phyloP scores from a whole-genome alignment of 106 monocot species.

The Allium fistulosum region DNA sequence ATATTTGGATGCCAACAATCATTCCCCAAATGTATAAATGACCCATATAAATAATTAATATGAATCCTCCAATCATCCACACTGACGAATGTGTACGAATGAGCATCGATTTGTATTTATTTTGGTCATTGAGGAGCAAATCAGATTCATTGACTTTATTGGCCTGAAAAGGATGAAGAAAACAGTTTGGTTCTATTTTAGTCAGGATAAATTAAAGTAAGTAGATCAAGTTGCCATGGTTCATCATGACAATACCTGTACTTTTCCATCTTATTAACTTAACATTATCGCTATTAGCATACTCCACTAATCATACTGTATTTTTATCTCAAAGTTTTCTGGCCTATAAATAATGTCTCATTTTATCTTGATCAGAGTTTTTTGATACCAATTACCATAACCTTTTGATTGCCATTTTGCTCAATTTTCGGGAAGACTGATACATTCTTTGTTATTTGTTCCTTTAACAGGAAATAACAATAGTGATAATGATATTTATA shows the following conservation, averaged over 20 bases:
- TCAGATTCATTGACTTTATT: conserved; percentile 39
- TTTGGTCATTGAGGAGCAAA: conserved; percentile 74
- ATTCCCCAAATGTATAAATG: conserved; percentile 97
- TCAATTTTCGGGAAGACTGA: too few species aligned
- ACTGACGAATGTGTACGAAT: conserved; percentile 83
- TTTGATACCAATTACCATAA: too few species aligned
- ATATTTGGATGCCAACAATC: conserved; percentile 92
- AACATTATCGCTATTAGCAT: too few species aligned
- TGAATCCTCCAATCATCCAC: conserved; percentile 83
- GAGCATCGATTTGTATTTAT: conserved; percentile 91
- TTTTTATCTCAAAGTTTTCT: too few species aligned
- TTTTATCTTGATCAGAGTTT: too few species aligned
- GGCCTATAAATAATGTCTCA: too few species aligned
- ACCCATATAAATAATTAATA: conserved; percentile 80
- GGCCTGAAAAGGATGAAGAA: conserved; percentile 46
- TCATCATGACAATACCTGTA: too few species aligned
- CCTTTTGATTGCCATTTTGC: too few species aligned
- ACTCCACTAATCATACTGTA: neutral
- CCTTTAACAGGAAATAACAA: too few species aligned
- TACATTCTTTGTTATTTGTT: too few species aligned
- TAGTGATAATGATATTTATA: too few species aligned
- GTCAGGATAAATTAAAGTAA: neutral
- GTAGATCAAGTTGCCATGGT: neutral
- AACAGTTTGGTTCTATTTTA: neutral
- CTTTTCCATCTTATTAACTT: too few species aligned